Conservation (phyloP, 148 eudicot genomes). For the Cornus controversa region DNA sequence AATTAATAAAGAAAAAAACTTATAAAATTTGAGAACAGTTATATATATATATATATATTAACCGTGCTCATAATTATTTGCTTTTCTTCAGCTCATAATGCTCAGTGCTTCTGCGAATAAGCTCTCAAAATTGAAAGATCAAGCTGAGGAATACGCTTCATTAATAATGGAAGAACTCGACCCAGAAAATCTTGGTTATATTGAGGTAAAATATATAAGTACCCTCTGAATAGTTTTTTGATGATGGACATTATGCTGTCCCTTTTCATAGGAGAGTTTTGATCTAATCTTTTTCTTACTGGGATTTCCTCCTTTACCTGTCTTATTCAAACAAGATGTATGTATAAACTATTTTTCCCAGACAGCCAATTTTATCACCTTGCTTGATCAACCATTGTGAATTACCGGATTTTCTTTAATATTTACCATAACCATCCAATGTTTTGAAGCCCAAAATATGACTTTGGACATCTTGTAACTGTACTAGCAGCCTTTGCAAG, state of each 20-base stretch:
- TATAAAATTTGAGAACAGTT: no score
- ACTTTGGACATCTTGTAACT: no score
- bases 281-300: neutral
- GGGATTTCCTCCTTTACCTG: neutral
- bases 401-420: no score
- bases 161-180: slow-evolving; percentile 97
- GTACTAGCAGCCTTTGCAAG: no score
- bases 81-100: slow-evolving; percentile 67
- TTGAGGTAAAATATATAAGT: slow-evolving; percentile 69
- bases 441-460: no score
- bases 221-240: neutral
- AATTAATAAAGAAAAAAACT: no score
- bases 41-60: no score
- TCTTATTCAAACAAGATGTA: neutral
- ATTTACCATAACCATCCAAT: no score
- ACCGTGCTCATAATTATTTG: no score
- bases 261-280: neutral
- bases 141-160: slow-evolving; percentile 82
- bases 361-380: neutral
- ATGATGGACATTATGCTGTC: neutral
- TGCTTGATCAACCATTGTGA: no score
- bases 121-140: slow-evolving; percentile 66
- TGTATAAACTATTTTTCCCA: neutral
- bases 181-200: slow-evolving; percentile 84
- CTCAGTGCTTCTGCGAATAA: slow-evolving; percentile 94